Conservation (phyloP, 2,329 filamentous ascomycete genomes). For the Hypoxylon sp. region DNA sequence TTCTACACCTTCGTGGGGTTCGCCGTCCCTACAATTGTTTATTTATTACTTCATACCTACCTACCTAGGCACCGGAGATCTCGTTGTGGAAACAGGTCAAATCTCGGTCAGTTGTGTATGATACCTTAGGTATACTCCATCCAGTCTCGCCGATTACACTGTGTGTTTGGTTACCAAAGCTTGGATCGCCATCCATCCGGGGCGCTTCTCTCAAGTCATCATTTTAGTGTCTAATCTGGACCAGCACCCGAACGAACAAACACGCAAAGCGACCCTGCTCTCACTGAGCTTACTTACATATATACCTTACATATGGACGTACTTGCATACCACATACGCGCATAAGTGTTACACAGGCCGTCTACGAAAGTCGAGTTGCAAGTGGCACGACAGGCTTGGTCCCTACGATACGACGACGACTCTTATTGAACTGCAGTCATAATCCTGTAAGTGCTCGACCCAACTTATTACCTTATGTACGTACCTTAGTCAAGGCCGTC, state of each 20-base stretch:
- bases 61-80: no score
- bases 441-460: slow-evolving; percentile 37
- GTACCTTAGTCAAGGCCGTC: slow-evolving; percentile 36
- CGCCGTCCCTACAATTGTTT: not conserved
- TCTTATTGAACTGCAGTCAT: slow-evolving; percentile 34
- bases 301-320: no score
- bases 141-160: slow-evolving; percentile 13
- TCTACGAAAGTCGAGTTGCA: slow-evolving; percentile 13
- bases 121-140: no score
- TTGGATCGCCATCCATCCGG: slow-evolving; percentile 20
- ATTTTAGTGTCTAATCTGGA: slow-evolving; percentile 24
- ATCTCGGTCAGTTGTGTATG: slow-evolving; percentile 17
- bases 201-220: not conserved
- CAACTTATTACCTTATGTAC: slow-evolving; percentile 37
- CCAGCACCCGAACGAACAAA: slow-evolving; percentile 14
- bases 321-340: slow-evolving; percentile 12
- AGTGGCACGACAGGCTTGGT: slow-evolving; percentile 30
- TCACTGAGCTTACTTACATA: slow-evolving; percentile 32
- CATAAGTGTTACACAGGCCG: slow-evolving; percentile 19
- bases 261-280: slow-evolving; percentile 14
- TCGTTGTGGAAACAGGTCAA: slow-evolving; percentile 7
- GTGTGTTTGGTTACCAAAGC: slow-evolving; percentile 23
- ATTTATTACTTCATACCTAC: slow-evolving; percentile 27
- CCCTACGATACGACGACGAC: slow-evolving; percentile 25
- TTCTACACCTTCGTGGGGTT: slow-evolving; percentile 20